These are phyloP conservation scores for Amauroascus verrucosus DNA, from an alignment of 2,329 filamentous ascomycete genomes.

Conservation along the genomic window DNA sequence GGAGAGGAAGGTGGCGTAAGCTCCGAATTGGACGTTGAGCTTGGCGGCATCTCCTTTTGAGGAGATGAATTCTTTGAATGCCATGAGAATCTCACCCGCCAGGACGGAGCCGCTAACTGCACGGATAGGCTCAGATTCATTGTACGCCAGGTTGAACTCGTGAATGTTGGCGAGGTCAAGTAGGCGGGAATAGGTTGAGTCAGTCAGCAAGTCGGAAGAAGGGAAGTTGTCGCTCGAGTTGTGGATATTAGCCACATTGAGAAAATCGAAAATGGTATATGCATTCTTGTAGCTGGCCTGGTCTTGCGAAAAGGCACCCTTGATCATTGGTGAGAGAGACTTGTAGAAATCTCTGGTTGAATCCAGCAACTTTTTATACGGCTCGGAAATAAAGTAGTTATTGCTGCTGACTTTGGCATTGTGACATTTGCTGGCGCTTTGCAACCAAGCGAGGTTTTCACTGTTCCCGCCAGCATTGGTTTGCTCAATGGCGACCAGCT, in stretches of 20 bases:
- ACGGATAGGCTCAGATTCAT: constrained; percentile 43
- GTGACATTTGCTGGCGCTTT: constrained; percentile 46
- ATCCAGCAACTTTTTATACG: constrained; percentile 41
- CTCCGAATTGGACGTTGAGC: constrained; percentile 49
- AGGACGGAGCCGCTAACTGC: constrained; percentile 53
- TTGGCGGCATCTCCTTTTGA: constrained; percentile 29
- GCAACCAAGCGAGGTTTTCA: constrained; percentile 49
- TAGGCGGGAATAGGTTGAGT: constrained; percentile 51
- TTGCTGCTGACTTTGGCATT: constrained; percentile 50
- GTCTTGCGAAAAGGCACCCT: constrained; percentile 40
- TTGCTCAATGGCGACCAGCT: constrained; percentile 65
- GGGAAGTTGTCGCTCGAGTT: constrained; percentile 50
- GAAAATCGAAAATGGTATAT: constrained; percentile 55
- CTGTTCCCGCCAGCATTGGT: constrained; percentile 51
- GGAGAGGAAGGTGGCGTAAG: constrained; percentile 51
- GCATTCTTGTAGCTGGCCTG: constrained; percentile 51
- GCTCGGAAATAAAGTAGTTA: constrained; percentile 44
- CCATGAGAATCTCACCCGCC: constrained; percentile 49
- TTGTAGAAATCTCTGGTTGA: constrained; percentile 47
- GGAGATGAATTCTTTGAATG: constrained; percentile 34
- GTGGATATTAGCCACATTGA: constrained; percentile 54
- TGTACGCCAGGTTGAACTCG: constrained; percentile 76
- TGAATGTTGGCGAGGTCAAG: constrained; percentile 65
- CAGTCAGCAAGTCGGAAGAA: constrained; percentile 49
- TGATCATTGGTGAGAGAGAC: constrained; percentile 43